Evolutionary conservation across 352 stramenopile genomes (phyloP), one percentile per base, ranked within the genome.

Genomic region (Globisporangium radiosum): DNA sequence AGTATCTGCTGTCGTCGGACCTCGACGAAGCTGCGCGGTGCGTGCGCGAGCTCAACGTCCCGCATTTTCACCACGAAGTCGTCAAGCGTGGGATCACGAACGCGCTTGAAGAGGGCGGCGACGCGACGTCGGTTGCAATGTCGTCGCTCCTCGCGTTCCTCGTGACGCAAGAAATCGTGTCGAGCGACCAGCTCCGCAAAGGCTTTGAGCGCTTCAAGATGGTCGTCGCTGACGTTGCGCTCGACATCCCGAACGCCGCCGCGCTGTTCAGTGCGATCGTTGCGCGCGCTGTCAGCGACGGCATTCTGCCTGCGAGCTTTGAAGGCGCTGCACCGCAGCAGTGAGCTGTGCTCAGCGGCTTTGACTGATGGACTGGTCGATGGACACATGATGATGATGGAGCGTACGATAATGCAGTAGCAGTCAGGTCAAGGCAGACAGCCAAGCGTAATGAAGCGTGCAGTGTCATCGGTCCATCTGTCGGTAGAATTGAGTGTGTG

Each of bases 51-150:
- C 76, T 99, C 6, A 96, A 98, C 64, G 88, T 97, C 10, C 72
- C 81, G 50, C 88, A 98, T 54, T 99, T 99, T 70, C 94, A 98
- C 71, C 97, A 99, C 70, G 96, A 99, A 68, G 88, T 99, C 7
- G 86, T 94, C 56, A 95, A 95, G 70, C 84, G 84, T 52, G 86
- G 65, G 7, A 79, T 85, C 60, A 83, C 67, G 33, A 85, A 85
- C 54, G 69, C 75, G 57, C 65, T 86, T 15, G 76, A 86, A 54
- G 66, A 73, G 44, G 74, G 74, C 10, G 74, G 76, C 36, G 72
- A 75, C 38, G 72, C 68, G 36, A 78, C 72, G 53, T 70, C 70
- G 42, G 68, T 65, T 7, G 75, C 75, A 13, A 91, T 94, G 70
- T 80, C 77, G 52, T 94, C 84, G 59, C 71, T 90, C 47, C 69